These are phyloP conservation scores for Parachaetomium inaequale DNA, from an alignment of 495 filamentous ascomycete genomes.

Conservation along the genomic window DNA sequence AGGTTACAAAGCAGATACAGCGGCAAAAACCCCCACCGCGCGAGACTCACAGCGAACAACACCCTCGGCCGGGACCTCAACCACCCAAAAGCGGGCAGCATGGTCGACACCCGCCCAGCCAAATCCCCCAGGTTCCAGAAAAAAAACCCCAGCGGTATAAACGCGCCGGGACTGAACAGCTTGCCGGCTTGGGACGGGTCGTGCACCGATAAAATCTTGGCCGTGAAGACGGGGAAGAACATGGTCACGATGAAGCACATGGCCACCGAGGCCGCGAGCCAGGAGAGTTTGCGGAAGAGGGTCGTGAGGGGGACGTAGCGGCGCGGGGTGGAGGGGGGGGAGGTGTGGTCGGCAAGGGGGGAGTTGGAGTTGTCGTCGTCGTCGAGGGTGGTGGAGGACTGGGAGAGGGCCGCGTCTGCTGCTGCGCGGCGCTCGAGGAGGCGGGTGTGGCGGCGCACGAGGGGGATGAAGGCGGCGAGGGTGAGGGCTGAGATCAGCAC, in stretches of 20 bases:
- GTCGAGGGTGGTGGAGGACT: conserved; percentile 43
- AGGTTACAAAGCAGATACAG: conserved; percentile 89
- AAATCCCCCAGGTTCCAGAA: conserved; percentile 94
- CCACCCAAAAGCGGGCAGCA: conserved; percentile 49
- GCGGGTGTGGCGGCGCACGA: conserved; percentile 42
- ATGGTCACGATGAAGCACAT: conserved; percentile 80
- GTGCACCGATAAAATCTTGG: conserved; percentile 69
- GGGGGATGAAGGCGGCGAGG: conserved; percentile 54
- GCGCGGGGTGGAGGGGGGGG: conserved; percentile 26
- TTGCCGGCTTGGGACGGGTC: conserved; percentile 42
- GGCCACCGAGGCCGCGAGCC: conserved; percentile 66
- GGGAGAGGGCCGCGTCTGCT: conserved; percentile 31
- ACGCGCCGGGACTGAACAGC: conserved; percentile 68
- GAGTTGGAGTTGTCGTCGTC: no score
- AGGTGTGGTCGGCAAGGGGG: conserved; percentile 33
- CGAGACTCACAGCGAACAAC: conserved; percentile 61
- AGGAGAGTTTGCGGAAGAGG: conserved; percentile 70
- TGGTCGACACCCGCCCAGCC: conserved; percentile 65
- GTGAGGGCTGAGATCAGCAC: conserved; percentile 58
- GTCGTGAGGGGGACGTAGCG: conserved; percentile 61
- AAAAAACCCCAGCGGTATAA: conserved; percentile 87
- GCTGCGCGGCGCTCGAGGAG: conserved; percentile 39
- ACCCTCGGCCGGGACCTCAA: conserved; percentile 58
- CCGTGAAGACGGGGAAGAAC: conserved; percentile 91
- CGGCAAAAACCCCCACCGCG: conserved; percentile 69